Evolutionary conservation across 78 protist genomes (phyloP).

Genomic region (Cavenderia fasciculata): DNA sequence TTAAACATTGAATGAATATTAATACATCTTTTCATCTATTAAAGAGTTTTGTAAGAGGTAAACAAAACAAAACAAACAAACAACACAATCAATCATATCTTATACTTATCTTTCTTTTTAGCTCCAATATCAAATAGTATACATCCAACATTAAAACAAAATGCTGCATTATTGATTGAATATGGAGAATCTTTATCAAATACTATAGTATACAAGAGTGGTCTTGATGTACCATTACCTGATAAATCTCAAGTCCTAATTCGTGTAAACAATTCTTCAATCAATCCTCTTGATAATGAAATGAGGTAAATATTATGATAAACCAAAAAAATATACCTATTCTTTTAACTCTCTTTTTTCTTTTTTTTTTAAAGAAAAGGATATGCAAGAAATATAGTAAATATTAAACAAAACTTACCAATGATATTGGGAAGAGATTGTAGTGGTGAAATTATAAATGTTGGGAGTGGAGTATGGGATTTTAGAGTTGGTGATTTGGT

Average conservation of each 20-base stretch:
- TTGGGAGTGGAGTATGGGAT: conserved; percentile 57
- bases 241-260: conserved; percentile 38
- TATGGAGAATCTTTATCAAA: conserved; percentile 47
- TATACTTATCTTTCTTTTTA: not conserved
- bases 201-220: not conserved
- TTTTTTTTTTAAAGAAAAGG: no score
- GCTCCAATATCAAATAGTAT: not conserved
- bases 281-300: conserved; percentile 73
- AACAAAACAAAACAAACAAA: not conserved
- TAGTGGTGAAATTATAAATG: conserved; percentile 27
- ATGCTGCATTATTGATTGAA: conserved; percentile 10
- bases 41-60: conserved; percentile 60
- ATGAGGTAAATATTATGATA: no score
- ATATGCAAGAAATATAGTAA: conserved; percentile 51
- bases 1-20: conserved; percentile 32
- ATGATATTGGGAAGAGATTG: conserved; percentile 56
- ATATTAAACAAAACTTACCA: conserved; percentile 16
- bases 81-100: not conserved
- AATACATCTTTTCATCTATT: conserved; percentile 34
- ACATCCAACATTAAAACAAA: not conserved
- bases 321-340: no score
- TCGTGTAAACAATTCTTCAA: conserved; percentile 2
- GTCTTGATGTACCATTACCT: conserved; percentile 14
- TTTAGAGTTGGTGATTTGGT: conserved; percentile 37
- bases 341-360: no score